These are phyloP conservation scores for Boletus vermiculosoides DNA, from an alignment of 768 basidiomycete genomes.

Conservation along the genomic window DNA sequence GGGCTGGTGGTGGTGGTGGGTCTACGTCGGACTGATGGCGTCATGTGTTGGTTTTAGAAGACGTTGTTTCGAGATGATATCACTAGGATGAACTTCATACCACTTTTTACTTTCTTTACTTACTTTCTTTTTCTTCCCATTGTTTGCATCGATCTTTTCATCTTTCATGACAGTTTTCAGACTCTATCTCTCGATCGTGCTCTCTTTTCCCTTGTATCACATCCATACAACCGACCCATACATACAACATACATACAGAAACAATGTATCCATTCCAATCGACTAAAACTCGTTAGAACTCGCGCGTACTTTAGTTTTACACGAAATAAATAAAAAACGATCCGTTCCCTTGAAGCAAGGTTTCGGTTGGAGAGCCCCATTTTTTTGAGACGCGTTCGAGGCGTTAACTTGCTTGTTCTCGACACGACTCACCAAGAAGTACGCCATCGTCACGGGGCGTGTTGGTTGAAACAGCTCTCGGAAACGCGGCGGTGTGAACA, in stretches of 20 bases:
- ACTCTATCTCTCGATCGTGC: not conserved
- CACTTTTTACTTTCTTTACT: not conserved
- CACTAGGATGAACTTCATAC: not conserved
- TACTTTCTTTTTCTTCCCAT: not conserved
- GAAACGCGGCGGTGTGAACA: no score
- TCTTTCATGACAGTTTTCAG: not conserved
- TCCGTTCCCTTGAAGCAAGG: not conserved
- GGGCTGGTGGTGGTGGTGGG: not conserved
- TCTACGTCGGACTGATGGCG: slow-evolving; percentile 14
- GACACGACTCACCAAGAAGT: no score
- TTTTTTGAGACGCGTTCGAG: no score
- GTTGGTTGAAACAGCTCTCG: not conserved
- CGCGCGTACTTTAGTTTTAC: not conserved
- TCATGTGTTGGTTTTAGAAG: not conserved
- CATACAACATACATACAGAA: not conserved
- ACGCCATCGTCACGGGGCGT: not conserved
- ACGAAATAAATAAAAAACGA: not conserved
- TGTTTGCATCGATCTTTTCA: not conserved
- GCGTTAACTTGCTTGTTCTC: not conserved
- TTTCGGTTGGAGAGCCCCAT: not conserved
- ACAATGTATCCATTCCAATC: not conserved
- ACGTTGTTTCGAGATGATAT: not conserved
- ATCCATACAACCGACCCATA: not conserved
- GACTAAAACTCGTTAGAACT: not conserved
- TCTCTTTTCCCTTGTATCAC: not conserved